Conservation (phyloP, 768 basidiomycete species). For the Grammothele lineata region DNA sequence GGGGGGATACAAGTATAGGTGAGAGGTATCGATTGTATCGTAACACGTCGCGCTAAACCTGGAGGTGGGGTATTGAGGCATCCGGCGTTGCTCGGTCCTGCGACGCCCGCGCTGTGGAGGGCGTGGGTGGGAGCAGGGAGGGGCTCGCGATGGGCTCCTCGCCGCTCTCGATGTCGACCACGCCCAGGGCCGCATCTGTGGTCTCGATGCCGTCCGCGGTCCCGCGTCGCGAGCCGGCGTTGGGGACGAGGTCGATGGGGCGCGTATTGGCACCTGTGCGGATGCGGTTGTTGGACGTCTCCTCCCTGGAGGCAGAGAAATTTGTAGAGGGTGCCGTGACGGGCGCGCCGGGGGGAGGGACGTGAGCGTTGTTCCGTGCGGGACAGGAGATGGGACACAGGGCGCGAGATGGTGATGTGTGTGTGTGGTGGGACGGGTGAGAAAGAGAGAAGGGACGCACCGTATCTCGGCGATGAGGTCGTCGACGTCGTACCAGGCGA, state of each 20-base stretch:
- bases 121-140: slow-evolving; percentile 14
- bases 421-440: neutral
- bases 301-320: slow-evolving; percentile 55
- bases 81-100: neutral
- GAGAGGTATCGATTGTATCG: slow-evolving; percentile 3
- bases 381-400: slow-evolving; percentile 2
- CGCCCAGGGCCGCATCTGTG: slow-evolving; percentile 46
- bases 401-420: neutral
- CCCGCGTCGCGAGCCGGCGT: slow-evolving; percentile 64
- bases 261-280: slow-evolving; percentile 52
- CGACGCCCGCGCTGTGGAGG: slow-evolving; percentile 2
- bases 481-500: slow-evolving; percentile 75
- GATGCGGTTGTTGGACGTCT: slow-evolving; percentile 77
- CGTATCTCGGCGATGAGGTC: slow-evolving; percentile 81
- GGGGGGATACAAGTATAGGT: slow-evolving; percentile 6
- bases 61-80: slow-evolving; percentile 15
- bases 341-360: no score
- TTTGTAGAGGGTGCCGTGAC: no score
- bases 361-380: neutral
- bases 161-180: slow-evolving; percentile 34
- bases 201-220: slow-evolving; percentile 63
- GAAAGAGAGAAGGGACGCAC: slow-evolving; percentile 34
- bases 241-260: slow-evolving; percentile 71
- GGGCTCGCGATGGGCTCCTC: slow-evolving; percentile 14
- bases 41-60: slow-evolving; percentile 2